A percentile compares a stretch with the other conserved stretches of the same genome.
These are phyloP conservation scores for Solanum aculeatissimum DNA, from an alignment of 305 asterid species.

Conservation along the genomic window DNA sequence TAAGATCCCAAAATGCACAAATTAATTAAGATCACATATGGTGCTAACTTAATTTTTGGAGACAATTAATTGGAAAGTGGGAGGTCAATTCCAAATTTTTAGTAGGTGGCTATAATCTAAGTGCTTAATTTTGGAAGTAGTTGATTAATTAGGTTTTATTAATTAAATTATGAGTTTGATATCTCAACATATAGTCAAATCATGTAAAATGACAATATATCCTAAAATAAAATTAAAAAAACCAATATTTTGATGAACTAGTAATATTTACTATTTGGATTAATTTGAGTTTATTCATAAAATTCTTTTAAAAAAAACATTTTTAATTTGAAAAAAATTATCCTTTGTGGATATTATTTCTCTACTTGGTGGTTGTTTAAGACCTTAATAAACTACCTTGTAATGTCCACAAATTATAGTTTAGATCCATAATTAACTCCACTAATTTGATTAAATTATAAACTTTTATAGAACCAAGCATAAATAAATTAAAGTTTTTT, in stretches of 20 bases:
- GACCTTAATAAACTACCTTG: not conserved
- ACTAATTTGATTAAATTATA: not conserved
- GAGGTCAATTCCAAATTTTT: not conserved
- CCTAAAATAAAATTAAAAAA: not conserved
- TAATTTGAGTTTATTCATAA: no score
- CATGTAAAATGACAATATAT: not conserved
- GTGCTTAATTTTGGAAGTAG: not conserved
- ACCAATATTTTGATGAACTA: not conserved
- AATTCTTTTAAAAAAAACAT: no score
- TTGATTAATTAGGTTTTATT: not conserved
- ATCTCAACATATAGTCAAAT: not conserved
- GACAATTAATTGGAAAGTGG: not conserved
- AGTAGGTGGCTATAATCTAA: not conserved
- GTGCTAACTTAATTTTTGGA: not conserved
- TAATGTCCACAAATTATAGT: not conserved
- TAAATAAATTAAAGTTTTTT: not conserved
- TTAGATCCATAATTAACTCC: not conserved
- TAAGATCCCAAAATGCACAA: no score
- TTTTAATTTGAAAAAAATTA: not conserved
- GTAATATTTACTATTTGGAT: not conserved
- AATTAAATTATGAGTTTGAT: not conserved
- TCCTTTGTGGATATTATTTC: not conserved
- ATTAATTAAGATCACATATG: no score
- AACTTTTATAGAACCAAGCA: not conserved
- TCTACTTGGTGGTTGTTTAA: not conserved